Evolutionary conservation across 768 basidiomycete genomes (phyloP), one percentile per base, ranked within the genome.

Genomic region (Exsudoporus frostii): DNA sequence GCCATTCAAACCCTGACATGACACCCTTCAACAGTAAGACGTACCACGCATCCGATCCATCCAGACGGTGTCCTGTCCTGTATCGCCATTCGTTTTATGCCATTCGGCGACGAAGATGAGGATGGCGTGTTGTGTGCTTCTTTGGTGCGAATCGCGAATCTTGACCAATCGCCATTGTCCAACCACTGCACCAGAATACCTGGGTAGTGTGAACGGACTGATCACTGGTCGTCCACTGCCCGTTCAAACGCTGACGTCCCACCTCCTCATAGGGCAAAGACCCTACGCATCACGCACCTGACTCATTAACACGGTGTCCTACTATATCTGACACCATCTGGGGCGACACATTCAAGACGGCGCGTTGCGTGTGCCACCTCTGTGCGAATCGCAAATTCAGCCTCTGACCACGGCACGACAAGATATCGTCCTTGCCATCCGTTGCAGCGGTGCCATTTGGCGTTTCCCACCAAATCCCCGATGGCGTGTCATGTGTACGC

Each of bases 1-100:
- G 38, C 7, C 24, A 9, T 49, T 32, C 30, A 44, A n/a, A 44
- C 49, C 49, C 49, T 46, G 42, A 47, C 24, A 33, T 32, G 42
- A 25, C 30, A 27, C 17, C 38, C 49, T 50, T 50, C 49, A 50
- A n/a, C n/a, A n/a, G n/a, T 46, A 10, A 50, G 42, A 46, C 24
- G 24, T 47, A 46, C 49, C 42, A 50, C 20, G 29, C 42, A n/a
- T 19, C n/a, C 22, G 32, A 46, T 46, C 30, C 15, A 49, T 22
- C 15, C 14, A 14, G 46, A 24, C 5, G 37, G 20, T 45, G 30
- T 22, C 20, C 9, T 15, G 8, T 30, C 30, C 9, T 20, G 9
- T 25, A 38, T 37, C 36, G 19, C 44, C 11, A 36, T 14, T 19
- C 33, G 10, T 36, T 25, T 36, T 36, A 27, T 25, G 25, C 50